A percentile compares a stretch with the other conserved stretches of the same genome.
phyloP scores from a whole-genome alignment of 1,139 yeast species.

The Sugiyamaella xylanicola region DNA sequence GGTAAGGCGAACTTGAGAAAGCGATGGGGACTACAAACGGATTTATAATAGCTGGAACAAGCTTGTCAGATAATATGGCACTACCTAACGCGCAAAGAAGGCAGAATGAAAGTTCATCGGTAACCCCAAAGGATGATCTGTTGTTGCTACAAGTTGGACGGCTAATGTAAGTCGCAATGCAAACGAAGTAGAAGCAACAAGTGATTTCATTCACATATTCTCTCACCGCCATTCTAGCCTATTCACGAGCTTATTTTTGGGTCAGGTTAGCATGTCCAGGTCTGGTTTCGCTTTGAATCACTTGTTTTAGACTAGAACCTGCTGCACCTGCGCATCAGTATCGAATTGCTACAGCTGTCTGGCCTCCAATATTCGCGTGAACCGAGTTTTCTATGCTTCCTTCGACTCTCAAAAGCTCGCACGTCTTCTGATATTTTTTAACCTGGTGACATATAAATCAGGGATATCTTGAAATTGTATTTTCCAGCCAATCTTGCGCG shows the following conservation, averaged over 20 bases:
- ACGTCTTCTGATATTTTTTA: too few relatives aligned
- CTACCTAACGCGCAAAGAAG: neutral
- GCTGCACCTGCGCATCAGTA: neutral
- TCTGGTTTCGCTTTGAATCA: neutral
- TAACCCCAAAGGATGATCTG: too few relatives aligned
- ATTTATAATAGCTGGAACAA: too few relatives aligned
- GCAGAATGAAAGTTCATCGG: constrained; percentile 1
- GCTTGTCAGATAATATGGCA: neutral
- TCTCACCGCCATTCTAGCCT: neutral
- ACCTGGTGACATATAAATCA: too few relatives aligned
- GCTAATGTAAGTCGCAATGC: neutral
- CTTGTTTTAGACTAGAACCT: neutral
- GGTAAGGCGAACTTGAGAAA: too few relatives aligned
- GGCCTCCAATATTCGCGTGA: neutral
- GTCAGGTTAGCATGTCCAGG: neutral
- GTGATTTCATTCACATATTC: neutral
- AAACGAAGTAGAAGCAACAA: neutral
- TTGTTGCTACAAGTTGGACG: too few relatives aligned
- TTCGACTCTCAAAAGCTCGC: neutral
- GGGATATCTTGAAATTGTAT: too few relatives aligned
- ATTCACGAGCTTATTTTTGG: neutral
- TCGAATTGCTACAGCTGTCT: neutral
- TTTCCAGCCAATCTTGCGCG: too few relatives aligned
- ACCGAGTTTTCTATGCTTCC: neutral
- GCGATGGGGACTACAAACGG: too few relatives aligned